phyloP scores from a whole-genome alignment of 768 basidiomycete species.

The Filobasidium floriforme region DNA sequence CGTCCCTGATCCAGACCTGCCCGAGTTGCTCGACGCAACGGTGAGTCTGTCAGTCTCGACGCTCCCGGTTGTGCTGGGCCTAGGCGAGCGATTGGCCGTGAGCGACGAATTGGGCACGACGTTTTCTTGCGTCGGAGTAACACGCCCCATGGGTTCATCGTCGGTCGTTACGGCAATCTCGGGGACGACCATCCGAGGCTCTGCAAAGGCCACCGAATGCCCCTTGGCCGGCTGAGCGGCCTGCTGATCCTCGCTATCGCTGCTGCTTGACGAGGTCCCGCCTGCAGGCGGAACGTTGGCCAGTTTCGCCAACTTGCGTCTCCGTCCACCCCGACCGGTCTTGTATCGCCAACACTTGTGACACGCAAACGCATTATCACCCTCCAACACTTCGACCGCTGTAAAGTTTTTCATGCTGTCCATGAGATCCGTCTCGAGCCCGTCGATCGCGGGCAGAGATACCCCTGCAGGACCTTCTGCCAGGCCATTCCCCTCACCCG shows the following conservation, averaged over 20 bases:
- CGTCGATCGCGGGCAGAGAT: slow-evolving; percentile 37
- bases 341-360: slow-evolving; percentile 84
- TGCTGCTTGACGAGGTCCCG: slow-evolving; percentile 24
- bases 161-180: slow-evolving; percentile 14
- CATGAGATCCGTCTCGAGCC: slow-evolving; percentile 42
- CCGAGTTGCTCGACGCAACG: background rate
- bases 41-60: slow-evolving; percentile 1
- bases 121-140: background rate
- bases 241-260: background rate
- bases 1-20: background rate
- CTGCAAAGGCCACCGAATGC: slow-evolving; percentile 1
- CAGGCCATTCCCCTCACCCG: background rate
- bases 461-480: slow-evolving; percentile 45
- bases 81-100: background rate
- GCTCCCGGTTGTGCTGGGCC: background rate
- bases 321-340: slow-evolving; percentile 44
- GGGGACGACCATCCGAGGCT: background rate
- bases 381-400: slow-evolving; percentile 82
- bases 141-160: background rate
- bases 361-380: slow-evolving; percentile 91
- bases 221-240: background rate
- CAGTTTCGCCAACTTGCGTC: slow-evolving; percentile 10
- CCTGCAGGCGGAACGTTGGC: slow-evolving; percentile 9
- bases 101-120: background rate
- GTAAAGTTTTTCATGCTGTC: slow-evolving; percentile 84